A percentile compares a stretch with the other conserved stretches of the same genome.
phyloP scores from a whole-genome alignment of 768 basidiomycete species.

The Postia placenta region DNA sequence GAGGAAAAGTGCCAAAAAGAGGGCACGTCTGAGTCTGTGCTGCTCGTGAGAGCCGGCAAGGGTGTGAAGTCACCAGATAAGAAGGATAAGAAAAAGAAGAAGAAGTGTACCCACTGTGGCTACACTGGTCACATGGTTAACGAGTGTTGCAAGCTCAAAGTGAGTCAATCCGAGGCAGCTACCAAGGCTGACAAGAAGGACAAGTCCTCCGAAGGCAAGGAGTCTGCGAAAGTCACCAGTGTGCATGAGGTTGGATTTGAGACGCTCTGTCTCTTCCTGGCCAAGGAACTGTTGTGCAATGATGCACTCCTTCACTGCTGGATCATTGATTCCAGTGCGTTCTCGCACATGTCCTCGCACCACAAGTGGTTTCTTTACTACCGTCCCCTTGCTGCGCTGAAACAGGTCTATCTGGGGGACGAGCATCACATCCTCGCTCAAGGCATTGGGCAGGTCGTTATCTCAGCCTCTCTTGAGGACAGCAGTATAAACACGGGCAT shows the following conservation, averaged over 20 bases:
- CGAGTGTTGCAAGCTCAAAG: conserved; percentile 13
- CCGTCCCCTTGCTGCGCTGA: background rate
- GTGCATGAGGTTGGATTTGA: background rate
- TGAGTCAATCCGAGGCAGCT: conserved; percentile 3
- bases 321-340: conserved; percentile 15
- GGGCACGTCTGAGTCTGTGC: background rate
- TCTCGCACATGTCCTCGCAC: conserved; percentile 11
- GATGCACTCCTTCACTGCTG: no score
- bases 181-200: background rate
- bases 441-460: conserved; percentile 5
- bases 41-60: conserved; percentile 2
- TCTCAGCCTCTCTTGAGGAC: background rate
- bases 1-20: conserved; percentile 9
- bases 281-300: conserved; percentile 1
- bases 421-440: conserved; percentile 10
- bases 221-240: conserved; percentile 4
- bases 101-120: conserved; percentile 4
- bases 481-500: background rate
- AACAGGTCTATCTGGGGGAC: conserved; percentile 13
- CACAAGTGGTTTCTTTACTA: conserved; percentile 8
- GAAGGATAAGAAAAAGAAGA: conserved; percentile 3
- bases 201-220: background rate
- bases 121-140: conserved; percentile 8
- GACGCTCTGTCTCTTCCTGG: conserved; percentile 2
- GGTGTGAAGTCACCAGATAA: conserved; percentile 1